These are phyloP conservation scores for Tetrahymena malaccensis DNA, from an alignment of 73 alveolate species.

Conservation along the genomic window DNA sequence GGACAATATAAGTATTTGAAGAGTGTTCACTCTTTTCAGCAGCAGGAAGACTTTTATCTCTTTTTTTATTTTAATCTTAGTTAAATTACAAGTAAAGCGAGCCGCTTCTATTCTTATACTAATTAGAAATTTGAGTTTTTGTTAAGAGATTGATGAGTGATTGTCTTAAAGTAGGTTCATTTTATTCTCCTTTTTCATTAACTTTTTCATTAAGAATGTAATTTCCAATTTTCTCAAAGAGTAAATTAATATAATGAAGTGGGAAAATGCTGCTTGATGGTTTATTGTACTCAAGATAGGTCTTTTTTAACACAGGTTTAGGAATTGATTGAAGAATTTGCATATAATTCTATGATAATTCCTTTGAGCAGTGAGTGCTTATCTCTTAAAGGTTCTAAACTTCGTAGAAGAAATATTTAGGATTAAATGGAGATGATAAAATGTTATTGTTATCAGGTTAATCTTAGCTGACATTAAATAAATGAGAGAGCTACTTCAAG, in stretches of 20 bases:
- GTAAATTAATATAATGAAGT: neutral
- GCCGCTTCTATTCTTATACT: neutral
- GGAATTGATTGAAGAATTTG: neutral
- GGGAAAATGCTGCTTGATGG: neutral
- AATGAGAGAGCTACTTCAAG: neutral
- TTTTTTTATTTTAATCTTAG: neutral
- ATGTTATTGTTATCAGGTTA: neutral
- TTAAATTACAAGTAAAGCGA: neutral
- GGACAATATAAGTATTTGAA: neutral
- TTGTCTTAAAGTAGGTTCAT: neutral
- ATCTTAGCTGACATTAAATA: neutral
- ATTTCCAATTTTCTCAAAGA: neutral
- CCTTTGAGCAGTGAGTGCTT: neutral
- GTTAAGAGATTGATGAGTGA: neutral
- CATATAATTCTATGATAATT: neutral
- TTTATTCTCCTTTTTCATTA: neutral
- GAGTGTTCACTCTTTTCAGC: neutral
- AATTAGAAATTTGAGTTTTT: neutral
- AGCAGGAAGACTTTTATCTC: neutral
- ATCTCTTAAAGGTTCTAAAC: neutral
- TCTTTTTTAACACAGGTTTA: neutral
- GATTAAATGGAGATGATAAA: neutral
- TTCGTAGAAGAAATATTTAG: neutral
- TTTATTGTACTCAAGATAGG: neutral
- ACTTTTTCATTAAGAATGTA: neutral